Percentiles rank a stretch among this genome's conserved stretches.
phyloP scores from a whole-genome alignment of 805 yeast genomes.

The Cyberlindnera sargentensis region DNA sequence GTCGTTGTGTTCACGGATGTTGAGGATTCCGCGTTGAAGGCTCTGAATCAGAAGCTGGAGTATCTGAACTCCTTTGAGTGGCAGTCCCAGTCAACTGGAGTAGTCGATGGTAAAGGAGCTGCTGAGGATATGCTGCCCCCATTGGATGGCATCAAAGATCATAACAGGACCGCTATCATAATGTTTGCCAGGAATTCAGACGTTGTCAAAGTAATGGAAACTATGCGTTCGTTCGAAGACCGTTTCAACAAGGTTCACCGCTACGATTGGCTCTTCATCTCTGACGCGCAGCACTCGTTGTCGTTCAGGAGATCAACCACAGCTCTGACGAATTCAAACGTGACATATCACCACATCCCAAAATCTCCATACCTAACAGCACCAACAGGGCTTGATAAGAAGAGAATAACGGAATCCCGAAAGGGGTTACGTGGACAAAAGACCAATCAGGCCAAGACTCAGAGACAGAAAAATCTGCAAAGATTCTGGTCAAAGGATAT shows the following conservation, averaged over 20 bases:
- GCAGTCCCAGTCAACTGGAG: no score
- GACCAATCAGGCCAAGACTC: slow-evolving; percentile 47
- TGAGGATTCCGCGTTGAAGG: no score
- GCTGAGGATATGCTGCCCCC: no score
- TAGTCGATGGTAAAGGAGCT: no score
- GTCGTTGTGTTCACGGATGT: no score
- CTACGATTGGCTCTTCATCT: slow-evolving; percentile 73
- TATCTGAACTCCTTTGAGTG: no score
- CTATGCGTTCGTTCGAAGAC: slow-evolving; percentile 57
- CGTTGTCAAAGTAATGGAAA: slow-evolving; percentile 42
- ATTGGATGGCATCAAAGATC: no score
- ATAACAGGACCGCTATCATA: slow-evolving; percentile 45
- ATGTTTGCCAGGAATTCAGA: slow-evolving; percentile 64
- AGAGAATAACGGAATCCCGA: slow-evolving; percentile 23
- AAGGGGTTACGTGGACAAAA: slow-evolving; percentile 31
- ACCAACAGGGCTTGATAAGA: slow-evolving; percentile 7
- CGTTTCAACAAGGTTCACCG: slow-evolving; percentile 53
- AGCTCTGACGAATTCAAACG: slow-evolving; percentile 44
- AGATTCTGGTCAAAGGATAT: slow-evolving; percentile 41
- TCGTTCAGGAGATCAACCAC: slow-evolving; percentile 42
- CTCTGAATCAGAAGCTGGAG: no score
- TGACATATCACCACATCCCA: slow-evolving; percentile 52
- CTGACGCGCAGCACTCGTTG: slow-evolving; percentile 51
- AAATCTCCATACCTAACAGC: slow-evolving; percentile 42
- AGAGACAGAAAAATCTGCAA: slow-evolving; percentile 52